phyloP scores from a whole-genome alignment of 495 filamentous ascomycete genomes.

The Penicilliopsis zonata region DNA sequence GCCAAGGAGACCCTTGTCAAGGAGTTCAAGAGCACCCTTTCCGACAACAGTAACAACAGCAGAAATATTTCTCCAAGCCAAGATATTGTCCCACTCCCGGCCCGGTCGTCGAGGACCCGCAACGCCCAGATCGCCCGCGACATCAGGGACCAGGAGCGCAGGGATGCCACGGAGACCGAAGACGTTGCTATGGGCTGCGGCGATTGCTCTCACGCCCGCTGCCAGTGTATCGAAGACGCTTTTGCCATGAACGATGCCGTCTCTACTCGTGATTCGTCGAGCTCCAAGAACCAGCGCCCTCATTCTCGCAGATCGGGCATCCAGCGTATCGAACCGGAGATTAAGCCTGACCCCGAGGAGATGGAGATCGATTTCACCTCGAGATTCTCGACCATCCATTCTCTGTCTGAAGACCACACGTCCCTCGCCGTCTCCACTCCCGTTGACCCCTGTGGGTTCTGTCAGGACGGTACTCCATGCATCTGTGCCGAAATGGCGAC shows the following conservation, averaged over 20 bases:
- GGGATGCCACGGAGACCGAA: constrained; percentile 2
- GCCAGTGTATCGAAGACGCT: constrained; percentile 61
- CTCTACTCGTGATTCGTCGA: constrained; percentile 12
- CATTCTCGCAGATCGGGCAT: constrained; percentile 16
- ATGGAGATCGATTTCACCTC: constrained; percentile 67
- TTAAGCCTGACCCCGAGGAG: constrained; percentile 44
- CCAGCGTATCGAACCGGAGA: constrained; percentile 24
- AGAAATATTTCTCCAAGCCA: constrained; percentile 8
- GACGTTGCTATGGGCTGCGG: constrained; percentile 45
- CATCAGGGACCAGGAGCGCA: neutral
- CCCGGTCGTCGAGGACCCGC: constrained; percentile 12
- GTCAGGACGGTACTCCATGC: constrained; percentile 71
- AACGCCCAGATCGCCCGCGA: constrained; percentile 2
- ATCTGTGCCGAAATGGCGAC: constrained; percentile 66
- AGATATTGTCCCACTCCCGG: constrained; percentile 24
- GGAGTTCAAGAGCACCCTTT: constrained; percentile 24
- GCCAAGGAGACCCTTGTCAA: constrained; percentile 30
- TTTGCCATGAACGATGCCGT: constrained; percentile 29
- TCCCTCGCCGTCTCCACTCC: constrained; percentile 24
- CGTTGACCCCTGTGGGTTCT: constrained; percentile 75
- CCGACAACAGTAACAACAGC: constrained; percentile 11
- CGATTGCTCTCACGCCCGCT: constrained; percentile 47
- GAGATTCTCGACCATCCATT: constrained; percentile 41
- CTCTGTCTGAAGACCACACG: constrained; percentile 14
- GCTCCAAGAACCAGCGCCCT: constrained; percentile 23